A percentile compares a stretch with the other conserved stretches of the same genome.
These are phyloP conservation scores for Crataegus laevigata DNA, from an alignment of 306 rosid genomes.

Conservation along the genomic window DNA sequence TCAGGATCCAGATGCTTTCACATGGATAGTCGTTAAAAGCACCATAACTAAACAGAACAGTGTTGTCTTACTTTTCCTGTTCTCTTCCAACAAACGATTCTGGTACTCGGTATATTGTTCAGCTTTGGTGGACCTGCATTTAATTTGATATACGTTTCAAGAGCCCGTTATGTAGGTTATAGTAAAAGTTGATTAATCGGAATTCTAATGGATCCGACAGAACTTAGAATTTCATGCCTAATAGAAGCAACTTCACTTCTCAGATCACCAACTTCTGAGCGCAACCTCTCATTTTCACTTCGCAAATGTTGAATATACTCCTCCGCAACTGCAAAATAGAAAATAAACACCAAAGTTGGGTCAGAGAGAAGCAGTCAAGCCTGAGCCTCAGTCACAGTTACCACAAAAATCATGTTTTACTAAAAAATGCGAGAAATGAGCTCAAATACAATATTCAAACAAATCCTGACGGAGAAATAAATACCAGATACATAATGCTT, in stretches of 20 bases:
- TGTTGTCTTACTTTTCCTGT: slow-evolving; percentile 50
- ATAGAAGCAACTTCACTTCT: slow-evolving; percentile 51
- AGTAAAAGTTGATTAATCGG: background rate
- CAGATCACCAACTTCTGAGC: slow-evolving; percentile 47
- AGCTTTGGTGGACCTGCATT: slow-evolving; percentile 51
- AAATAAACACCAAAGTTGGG: background rate
- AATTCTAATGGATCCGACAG: background rate
- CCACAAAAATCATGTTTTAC: background rate
- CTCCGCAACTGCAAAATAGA: slow-evolving; percentile 59
- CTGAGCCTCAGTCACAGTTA: background rate
- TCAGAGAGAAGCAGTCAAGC: slow-evolving; percentile 3
- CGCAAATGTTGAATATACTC: slow-evolving; percentile 59
- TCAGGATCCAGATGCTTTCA: slow-evolving; percentile 1
- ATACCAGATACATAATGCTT: slow-evolving; percentile 53
- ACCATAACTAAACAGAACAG: background rate
- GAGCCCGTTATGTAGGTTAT: background rate
- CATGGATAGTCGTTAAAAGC: background rate
- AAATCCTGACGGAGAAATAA: slow-evolving; percentile 1
- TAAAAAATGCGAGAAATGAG: background rate
- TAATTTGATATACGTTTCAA: slow-evolving; percentile 9
- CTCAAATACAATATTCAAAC: background rate
- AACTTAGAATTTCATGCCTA: slow-evolving; percentile 41
- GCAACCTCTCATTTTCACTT: slow-evolving; percentile 52
- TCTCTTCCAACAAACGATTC: slow-evolving; percentile 45
- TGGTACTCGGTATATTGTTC: slow-evolving; percentile 46